Base-by-base conservation (phyloP, 495 filamentous ascomycete species). In the Sabuloglossum arenarium region DNA sequence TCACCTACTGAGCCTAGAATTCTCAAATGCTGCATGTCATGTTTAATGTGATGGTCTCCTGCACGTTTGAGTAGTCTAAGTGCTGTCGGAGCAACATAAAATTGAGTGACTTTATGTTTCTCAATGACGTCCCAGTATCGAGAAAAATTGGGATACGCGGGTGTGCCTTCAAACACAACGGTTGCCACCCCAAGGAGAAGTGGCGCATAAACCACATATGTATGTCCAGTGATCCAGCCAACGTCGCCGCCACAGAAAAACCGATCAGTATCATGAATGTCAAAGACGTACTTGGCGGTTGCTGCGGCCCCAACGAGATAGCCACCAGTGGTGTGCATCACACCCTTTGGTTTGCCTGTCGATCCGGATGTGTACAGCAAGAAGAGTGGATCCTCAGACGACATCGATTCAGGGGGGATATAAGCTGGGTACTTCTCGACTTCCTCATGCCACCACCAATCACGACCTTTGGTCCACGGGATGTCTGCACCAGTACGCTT, bases 201-300 rank as follows among this genome's bases (percentile, higher is more conserved):
- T 55, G 91, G 91, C 11, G 91, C 87, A 64, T 99, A 99, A 29
- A 99, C 90, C 52, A 95, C 91, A 64, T 99, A 99, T 49, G 91
- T 95, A 71, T 99, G 91, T n/a, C 91, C 91, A 47, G 93, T 97
- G 65, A 99, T 97, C 91, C 91, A 99, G 61, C 91, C 91, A 53
- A 99, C 88, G 65, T 99, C 91, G 67, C 93, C 93, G 67, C 87
- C 91, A 63, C 91, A 97, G 78, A 96, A 97, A 74, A 88, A 96
- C 56, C 76, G 78, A 69, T 99, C 91, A 53, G 79, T 80, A 50
- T 88, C 82, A 61, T 99, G 91, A 60, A 99, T 91, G 66, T 99
- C 93, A 65, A 99, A 99, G 55, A 96, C 89, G 64, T 99, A 97
- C 70, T 96, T 99, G 62, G 88, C 93, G 37, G 91, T 97, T 62